Conservation (phyloP, 306 rosid genomes). For the Vicia faba region DNA sequence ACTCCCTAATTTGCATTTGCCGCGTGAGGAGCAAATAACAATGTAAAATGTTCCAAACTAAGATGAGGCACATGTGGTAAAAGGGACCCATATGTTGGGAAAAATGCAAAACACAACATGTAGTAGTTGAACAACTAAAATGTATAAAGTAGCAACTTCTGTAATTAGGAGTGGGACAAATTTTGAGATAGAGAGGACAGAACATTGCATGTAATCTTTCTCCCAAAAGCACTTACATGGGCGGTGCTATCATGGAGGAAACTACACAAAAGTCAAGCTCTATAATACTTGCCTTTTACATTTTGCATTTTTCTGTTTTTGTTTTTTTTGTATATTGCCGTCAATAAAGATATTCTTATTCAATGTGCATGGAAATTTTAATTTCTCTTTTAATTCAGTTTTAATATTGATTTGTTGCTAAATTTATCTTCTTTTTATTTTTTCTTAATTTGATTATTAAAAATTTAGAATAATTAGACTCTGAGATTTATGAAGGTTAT, state of each 20-base stretch:
- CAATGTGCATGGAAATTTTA: too few relatives aligned
- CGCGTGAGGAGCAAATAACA: constrained; percentile 27
- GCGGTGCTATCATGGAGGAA: constrained; percentile 56
- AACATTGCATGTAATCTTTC: constrained; percentile 35
- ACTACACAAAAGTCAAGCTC: constrained; percentile 52
- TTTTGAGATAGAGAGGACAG: constrained; percentile 39
- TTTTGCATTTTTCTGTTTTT: neutral
- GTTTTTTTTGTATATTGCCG: too few relatives aligned
- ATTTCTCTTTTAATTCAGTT: too few relatives aligned
- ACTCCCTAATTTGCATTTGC: constrained; percentile 37
- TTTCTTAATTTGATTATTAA: too few relatives aligned
- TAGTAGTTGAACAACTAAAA: constrained; percentile 29
- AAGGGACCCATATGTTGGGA: constrained; percentile 59
- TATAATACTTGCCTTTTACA: constrained; percentile 37
- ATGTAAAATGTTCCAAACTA: constrained; percentile 33
- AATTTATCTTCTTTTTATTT: too few relatives aligned
- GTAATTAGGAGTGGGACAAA: constrained; percentile 45
- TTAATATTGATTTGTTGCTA: too few relatives aligned
- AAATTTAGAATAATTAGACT: too few relatives aligned
- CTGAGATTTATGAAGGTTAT: too few relatives aligned
- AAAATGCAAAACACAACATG: constrained; percentile 45
- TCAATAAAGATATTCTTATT: too few relatives aligned
- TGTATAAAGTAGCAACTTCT: constrained; percentile 39
- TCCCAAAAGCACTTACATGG: constrained; percentile 56
- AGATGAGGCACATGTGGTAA: constrained; percentile 31